A percentile compares a stretch with the other conserved stretches of the same genome.
Conservation (phyloP, 306 rosid genomes). For the Benincasa hispida region DNA sequence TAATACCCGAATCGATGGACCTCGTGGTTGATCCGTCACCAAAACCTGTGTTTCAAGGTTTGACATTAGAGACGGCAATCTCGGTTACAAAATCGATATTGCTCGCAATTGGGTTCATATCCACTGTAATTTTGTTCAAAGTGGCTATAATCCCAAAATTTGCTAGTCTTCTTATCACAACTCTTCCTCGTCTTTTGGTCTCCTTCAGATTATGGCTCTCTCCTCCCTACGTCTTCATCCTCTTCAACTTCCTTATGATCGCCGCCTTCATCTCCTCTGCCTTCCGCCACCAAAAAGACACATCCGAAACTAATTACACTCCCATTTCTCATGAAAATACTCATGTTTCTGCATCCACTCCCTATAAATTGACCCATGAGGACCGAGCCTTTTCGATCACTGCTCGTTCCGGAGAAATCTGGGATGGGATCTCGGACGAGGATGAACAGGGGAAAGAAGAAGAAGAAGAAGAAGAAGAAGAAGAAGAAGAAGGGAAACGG, state of each 20-base stretch:
- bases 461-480: slow-evolving; percentile 4
- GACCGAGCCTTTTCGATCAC: slow-evolving; percentile 7
- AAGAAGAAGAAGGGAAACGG: slow-evolving; percentile 3
- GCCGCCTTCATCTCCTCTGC: slow-evolving; percentile 48
- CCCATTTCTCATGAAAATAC: background rate
- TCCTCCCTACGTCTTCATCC: slow-evolving; percentile 40
- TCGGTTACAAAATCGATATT: slow-evolving; percentile 40
- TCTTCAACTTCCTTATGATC: slow-evolving; percentile 66
- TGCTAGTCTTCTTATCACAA: slow-evolving; percentile 29
- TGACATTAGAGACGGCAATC: slow-evolving; percentile 38
- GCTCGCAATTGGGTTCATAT: slow-evolving; percentile 35
- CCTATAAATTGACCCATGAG: slow-evolving; percentile 7
- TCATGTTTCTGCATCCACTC: background rate
- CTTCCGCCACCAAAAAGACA: slow-evolving; percentile 19
- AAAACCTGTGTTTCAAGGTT: background rate
- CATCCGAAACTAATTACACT: background rate
- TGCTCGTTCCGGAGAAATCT: background rate
- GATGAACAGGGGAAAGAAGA: background rate
- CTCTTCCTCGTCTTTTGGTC: slow-evolving; percentile 46
- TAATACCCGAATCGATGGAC: background rate
- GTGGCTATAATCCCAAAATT: slow-evolving; percentile 45
- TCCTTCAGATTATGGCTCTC: slow-evolving; percentile 39
- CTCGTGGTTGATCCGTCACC: background rate
- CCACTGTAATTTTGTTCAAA: slow-evolving; percentile 42
- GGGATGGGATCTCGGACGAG: background rate